Conservation (phyloP, 2,329 filamentous ascomycete genomes). For the Aspergillus uvarum region DNA sequence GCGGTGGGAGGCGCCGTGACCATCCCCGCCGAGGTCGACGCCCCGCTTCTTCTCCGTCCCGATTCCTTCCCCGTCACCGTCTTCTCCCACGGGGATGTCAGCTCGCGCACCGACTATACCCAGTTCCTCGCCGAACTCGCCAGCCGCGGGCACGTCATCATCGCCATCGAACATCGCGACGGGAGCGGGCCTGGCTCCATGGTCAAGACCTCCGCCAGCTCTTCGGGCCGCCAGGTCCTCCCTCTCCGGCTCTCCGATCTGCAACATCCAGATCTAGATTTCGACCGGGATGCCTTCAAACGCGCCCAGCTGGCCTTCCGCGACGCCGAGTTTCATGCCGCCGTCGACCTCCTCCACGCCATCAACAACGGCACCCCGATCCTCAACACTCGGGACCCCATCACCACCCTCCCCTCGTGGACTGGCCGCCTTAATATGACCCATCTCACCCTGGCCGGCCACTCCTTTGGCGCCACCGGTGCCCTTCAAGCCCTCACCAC, state of each 20-base stretch:
- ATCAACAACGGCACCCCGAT: not conserved
- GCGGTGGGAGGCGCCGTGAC: not conserved
- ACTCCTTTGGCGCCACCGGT: slow-evolving; percentile 6
- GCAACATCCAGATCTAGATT: not conserved
- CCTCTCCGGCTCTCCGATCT: slow-evolving; percentile 3
- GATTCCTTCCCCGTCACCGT: slow-evolving; percentile 5
- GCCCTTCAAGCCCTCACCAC: slow-evolving; percentile 5
- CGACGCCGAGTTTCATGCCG: slow-evolving; percentile 5
- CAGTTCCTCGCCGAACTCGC: slow-evolving; percentile 5
- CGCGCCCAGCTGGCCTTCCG: slow-evolving; percentile 5
- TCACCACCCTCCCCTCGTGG: slow-evolving; percentile 3
- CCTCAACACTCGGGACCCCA: slow-evolving; percentile 1
- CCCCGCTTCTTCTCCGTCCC: not conserved
- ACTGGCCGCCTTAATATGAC: not conserved
- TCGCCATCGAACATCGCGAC: slow-evolving; percentile 8
- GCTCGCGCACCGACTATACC: slow-evolving; percentile 7
- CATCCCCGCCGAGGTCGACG: slow-evolving; percentile 5
- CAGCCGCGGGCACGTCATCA: slow-evolving; percentile 2
- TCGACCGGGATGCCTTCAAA: not conserved
- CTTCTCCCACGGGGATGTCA: slow-evolving; percentile 7
- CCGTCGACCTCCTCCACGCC: slow-evolving; percentile 1
- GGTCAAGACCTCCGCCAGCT: slow-evolving; percentile 4
- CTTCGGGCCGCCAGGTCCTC: not conserved
- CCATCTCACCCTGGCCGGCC: slow-evolving; percentile 2
- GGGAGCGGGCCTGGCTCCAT: slow-evolving; percentile 3